Conservation (phyloP, 257 asterid species). For the Salvia hispanica region DNA sequence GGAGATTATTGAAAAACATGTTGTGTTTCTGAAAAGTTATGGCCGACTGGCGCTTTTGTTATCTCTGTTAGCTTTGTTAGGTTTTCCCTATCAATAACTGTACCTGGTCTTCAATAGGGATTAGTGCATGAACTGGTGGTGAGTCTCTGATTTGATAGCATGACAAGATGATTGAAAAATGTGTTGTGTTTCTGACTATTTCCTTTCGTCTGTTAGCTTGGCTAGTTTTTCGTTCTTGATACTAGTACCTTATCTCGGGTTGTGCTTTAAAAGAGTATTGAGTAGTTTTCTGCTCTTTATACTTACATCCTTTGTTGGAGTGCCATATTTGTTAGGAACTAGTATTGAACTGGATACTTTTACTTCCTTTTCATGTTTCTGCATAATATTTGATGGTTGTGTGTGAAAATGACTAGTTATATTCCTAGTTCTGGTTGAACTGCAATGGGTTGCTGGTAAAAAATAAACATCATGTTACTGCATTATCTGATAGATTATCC, state of each 20-base stretch:
- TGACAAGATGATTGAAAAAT: constrained; percentile 5
- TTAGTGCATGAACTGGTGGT: constrained; percentile 89
- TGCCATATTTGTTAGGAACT: background rate
- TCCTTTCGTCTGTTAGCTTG: background rate
- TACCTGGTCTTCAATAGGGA: constrained; percentile 35
- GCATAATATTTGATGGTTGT: constrained; percentile 10
- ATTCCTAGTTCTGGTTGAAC: constrained; percentile 5
- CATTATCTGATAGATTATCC: constrained; percentile 14
- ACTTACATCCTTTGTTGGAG: constrained; percentile 4
- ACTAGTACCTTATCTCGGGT: background rate
- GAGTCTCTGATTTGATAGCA: constrained; percentile 27
- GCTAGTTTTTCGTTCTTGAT: background rate
- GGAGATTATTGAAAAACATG: background rate
- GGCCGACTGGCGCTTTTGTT: background rate
- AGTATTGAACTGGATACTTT: background rate
- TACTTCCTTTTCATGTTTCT: background rate
- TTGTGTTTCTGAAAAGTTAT: background rate
- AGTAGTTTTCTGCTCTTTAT: constrained; percentile 9
- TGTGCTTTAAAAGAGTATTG: background rate
- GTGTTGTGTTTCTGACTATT: background rate
- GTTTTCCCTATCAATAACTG: background rate
- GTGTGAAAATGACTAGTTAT: background rate
- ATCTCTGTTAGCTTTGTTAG: background rate
- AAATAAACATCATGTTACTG: background rate
- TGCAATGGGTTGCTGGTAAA: background rate